Evolutionary conservation across 2,329 filamentous ascomycete species (phyloP).

Genomic region (Fusarium napiforme): DNA sequence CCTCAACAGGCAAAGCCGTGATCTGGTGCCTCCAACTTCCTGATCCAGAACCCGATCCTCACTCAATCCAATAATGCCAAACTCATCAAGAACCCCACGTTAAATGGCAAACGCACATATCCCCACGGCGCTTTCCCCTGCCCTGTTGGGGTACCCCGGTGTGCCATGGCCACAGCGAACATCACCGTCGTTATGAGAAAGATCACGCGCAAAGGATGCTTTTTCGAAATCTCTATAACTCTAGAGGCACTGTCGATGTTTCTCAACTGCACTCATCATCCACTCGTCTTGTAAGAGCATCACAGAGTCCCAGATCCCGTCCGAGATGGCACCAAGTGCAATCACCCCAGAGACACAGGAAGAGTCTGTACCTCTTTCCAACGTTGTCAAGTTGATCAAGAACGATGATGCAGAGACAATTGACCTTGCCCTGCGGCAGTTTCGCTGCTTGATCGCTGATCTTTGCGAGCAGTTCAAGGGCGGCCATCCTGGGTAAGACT

Average conservation of each 20-base stretch:
- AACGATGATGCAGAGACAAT: conserved; percentile 43
- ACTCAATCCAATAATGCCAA: background rate
- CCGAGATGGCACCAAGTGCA: conserved; percentile 42
- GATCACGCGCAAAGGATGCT: conserved; percentile 18
- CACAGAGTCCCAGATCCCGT: background rate
- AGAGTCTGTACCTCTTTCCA: conserved; percentile 27
- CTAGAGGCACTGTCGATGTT: background rate
- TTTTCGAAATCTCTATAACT: conserved; percentile 14
- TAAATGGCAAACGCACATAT: background rate
- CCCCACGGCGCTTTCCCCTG: conserved; percentile 21
- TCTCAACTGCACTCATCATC: background rate
- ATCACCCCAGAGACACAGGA: conserved; percentile 32
- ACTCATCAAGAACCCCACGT: conserved; percentile 5
- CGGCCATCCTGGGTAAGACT: conserved; percentile 71
- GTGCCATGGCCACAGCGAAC: background rate
- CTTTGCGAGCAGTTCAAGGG: conserved; percentile 76
- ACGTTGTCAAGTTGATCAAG: conserved; percentile 41
- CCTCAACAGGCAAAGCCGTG: conserved; percentile 2
- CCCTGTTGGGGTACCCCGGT: background rate
- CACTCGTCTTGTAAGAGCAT: background rate
- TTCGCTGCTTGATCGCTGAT: conserved; percentile 73
- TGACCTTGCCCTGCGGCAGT: conserved; percentile 67
- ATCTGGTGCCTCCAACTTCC: conserved; percentile 30
- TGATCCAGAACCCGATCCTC: conserved; percentile 2
- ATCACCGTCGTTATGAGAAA: background rate